A percentile compares a stretch with the other conserved stretches of the same genome.
Evolutionary conservation across 164 flowering plant genomes (phyloP).

Genomic region (Vitis amurensis): DNA sequence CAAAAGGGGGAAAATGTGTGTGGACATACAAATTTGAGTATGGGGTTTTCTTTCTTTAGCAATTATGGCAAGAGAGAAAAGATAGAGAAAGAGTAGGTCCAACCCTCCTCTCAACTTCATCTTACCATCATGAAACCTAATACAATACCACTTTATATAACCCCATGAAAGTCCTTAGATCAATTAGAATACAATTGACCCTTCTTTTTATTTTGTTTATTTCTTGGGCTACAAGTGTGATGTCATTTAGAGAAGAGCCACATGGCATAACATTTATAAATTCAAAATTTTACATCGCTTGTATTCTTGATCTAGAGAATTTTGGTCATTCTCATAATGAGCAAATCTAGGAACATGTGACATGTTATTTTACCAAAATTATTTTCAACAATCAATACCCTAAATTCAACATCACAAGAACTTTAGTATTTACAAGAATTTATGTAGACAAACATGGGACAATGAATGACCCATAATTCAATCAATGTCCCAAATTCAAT

Average conservation of each 20-base stretch:
- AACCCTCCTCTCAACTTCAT: slow-evolving; percentile 16
- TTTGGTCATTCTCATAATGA: too few species aligned
- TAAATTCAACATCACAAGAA: too few species aligned
- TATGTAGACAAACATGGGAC: slow-evolving; percentile 6
- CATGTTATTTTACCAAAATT: too few species aligned
- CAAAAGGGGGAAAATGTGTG: neutral
- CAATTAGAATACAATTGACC: slow-evolving; percentile 14
- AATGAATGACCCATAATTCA: slow-evolving; percentile 18
- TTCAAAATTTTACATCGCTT: too few species aligned
- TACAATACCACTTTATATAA: neutral
- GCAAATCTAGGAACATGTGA: too few species aligned
- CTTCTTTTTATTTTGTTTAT: neutral
- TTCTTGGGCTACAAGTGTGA: neutral
- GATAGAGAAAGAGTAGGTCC: slow-evolving; percentile 11
- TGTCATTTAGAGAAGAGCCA: neutral
- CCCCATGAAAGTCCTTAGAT: slow-evolving; percentile 14
- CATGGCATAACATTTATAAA: too few species aligned
- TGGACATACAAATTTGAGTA: neutral
- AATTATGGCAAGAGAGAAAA: slow-evolving; percentile 15
- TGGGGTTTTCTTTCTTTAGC: neutral
- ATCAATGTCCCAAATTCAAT: slow-evolving; percentile 8
- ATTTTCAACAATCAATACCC: neutral
- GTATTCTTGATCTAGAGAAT: too few species aligned
- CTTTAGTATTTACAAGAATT: neutral
- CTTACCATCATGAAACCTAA: slow-evolving; percentile 12